Evolutionary conservation across 441 rosid species (phyloP), one percentile per base, ranked within the genome.

Genomic region (Corymbia citriodora): DNA sequence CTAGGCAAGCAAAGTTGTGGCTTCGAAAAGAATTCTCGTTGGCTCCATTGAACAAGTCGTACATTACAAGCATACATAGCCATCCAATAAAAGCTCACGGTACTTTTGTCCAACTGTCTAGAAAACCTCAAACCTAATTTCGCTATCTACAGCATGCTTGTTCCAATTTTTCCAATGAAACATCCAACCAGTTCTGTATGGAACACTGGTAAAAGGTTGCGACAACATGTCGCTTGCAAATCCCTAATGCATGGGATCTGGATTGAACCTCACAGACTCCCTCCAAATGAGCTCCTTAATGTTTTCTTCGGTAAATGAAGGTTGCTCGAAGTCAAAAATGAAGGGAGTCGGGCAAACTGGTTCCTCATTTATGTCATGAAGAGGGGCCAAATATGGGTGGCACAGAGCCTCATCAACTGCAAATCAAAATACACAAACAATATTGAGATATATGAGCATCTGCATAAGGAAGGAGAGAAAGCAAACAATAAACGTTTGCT

Each of bases 311-410:
- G 90, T 89, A 70, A 91, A 91, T 16, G 92, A 63, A 6, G 92
- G 90, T 68, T 91, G 90, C 87, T 91, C 92, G 36, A 91, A 91
- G 89, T 91, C 92, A 48, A 68, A 91, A 61, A 55, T 72, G 87
- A 91, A 91, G 86, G 88, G 90, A 68, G 57, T 36, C 3, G 79
- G 74, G 88, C 92, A 91, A 74, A 89, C 61, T 10, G 92, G 92
- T 79, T 90, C 91, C 90, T 90, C 91, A 27, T 90, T 90, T 55
- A 90, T 90, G 45, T 90, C 91, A 85, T 91, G 92, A 16, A 91
- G 92, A 55, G 90, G 90, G 33, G 90, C 90, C 89, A 91, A 89
- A 55, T 91, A 91, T 53, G 92, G 92, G 79, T 91, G 92, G 92
- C 89, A 85, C 15, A 91, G 90, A 61, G 92, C 92, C 45, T 48